Conservation (phyloP, 176 grass and related monocot genomes). For the Juncus effusus region DNA sequence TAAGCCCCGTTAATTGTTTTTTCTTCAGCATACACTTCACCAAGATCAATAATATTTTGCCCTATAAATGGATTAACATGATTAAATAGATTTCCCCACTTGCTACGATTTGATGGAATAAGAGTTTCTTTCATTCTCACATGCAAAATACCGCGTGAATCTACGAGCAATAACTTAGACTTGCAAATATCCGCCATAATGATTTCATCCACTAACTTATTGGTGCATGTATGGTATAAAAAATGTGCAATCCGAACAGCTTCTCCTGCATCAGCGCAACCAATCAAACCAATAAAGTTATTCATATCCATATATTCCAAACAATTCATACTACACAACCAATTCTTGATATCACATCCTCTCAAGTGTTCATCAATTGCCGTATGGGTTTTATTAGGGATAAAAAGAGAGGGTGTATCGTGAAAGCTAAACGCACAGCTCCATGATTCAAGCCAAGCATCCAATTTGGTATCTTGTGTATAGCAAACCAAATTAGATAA, state of each 20-base stretch:
- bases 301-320: slow-evolving; percentile 16
- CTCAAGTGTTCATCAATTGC: neutral
- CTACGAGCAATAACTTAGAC: slow-evolving; percentile 23
- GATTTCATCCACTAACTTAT: slow-evolving; percentile 24
- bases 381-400: neutral
- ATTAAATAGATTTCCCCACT: slow-evolving; percentile 34
- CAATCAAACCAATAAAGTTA: slow-evolving; percentile 7
- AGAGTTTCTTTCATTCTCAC: slow-evolving; percentile 11
- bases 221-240: slow-evolving; percentile 20
- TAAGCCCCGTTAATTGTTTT: slow-evolving; percentile 9
- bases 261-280: slow-evolving; percentile 9
- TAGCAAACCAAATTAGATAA: slow-evolving; percentile 7
- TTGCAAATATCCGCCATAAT: slow-evolving; percentile 13
- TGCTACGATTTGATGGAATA: slow-evolving; percentile 29
- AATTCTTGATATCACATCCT: neutral
- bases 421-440: neutral
- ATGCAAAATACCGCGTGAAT: slow-evolving; percentile 15
- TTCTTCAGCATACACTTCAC: slow-evolving; percentile 25
- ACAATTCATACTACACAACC: neutral
- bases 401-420: neutral
- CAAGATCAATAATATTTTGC: slow-evolving; percentile 30
- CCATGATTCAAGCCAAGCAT: slow-evolving; percentile 33
- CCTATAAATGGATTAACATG: slow-evolving; percentile 32
- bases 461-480: slow-evolving; percentile 30
- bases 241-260: slow-evolving; percentile 32